Evolutionary conservation across 768 basidiomycete genomes (phyloP), one percentile per base, ranked within the genome.

Genomic region (Hypholoma fasciculare): DNA sequence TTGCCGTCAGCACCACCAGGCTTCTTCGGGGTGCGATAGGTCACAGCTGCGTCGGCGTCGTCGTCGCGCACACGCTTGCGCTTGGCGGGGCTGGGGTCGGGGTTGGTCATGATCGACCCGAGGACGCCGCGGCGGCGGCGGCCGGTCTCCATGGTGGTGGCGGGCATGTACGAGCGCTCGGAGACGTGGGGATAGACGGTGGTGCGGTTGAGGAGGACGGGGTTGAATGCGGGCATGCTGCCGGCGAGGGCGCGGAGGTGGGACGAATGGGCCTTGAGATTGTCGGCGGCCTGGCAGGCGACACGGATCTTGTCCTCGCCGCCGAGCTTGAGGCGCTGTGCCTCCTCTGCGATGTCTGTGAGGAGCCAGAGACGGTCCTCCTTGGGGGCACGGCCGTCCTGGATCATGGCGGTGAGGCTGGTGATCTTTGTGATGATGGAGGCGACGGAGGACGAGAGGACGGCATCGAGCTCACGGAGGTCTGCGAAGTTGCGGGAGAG

Each of bases 291-390:
- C 61, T 87, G 88, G 64, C 89, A 93, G 17, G 94, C 94, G 59
- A 96, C 93, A 67, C 94, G 86, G 72, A 98, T 96, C 80, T 98
- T 98, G 85, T 98, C 97, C 72, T 98, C 96, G 54, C 92, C 92
- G 26, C 96, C 96, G 60, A 94, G 84, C 73, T 95, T 94, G 74
- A 97, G 89, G 46, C 92, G 82, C 48, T 82, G 78, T 0, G 95
- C 95, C 73, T 98, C 96, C 55, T 98, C 96, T 7, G 95, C 94
- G 67, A 98, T 94, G 70, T 97, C 93, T 48, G 87, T 83, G 64
- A 99, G 85, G 34, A 96, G 84, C 79, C 86, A 86, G 54, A 98
- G 87, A 44, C 94, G 85, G 64, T 92, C 86, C 66, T 88, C 85
- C 65, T 87, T 87, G 39, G 76, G 71, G 17, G 76, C 79, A 2